phyloP scores from a whole-genome alignment of 2,329 filamentous ascomycete species.

The Diplodia seriata region DNA sequence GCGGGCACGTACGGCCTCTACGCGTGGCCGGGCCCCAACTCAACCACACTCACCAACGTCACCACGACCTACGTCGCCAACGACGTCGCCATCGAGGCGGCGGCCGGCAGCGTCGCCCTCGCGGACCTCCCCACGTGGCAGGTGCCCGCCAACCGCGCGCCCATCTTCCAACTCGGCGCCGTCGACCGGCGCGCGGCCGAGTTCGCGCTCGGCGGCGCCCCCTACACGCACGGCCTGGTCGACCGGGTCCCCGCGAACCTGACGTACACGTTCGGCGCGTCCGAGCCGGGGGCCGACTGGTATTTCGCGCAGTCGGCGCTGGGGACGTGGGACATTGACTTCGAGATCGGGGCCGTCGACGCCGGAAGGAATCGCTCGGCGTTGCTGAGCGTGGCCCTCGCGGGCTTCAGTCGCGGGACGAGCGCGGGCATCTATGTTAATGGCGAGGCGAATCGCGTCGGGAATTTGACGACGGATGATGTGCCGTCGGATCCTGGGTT shows the following conservation, averaged over 20 bases:
- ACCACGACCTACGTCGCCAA: constrained; percentile 54
- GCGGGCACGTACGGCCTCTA: constrained; percentile 56
- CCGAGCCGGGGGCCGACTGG: constrained; percentile 51
- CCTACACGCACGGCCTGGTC: constrained; percentile 55
- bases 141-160: constrained; percentile 45
- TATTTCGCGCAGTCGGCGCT: constrained; percentile 56
- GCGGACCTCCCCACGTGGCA: constrained; percentile 48
- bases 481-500: constrained; percentile 56
- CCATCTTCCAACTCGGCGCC: constrained; percentile 58
- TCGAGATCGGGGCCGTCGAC: constrained; percentile 37
- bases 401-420: constrained; percentile 54
- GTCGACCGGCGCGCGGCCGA: constrained; percentile 56
- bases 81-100: constrained; percentile 49
- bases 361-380: constrained; percentile 35
- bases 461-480: constrained; percentile 48
- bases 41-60: constrained; percentile 52
- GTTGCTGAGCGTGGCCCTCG: constrained; percentile 53
- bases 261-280: constrained; percentile 54
- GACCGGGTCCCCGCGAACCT: constrained; percentile 55
- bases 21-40: constrained; percentile 55
- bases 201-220: constrained; percentile 54
- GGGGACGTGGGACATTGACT: constrained; percentile 45
- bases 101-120: constrained; percentile 40
- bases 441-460: constrained; percentile 39
- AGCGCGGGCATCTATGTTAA: constrained; percentile 52